Base-by-base conservation (phyloP, 768 basidiomycete genomes). In the Fibroporia radiculosa region DNA sequence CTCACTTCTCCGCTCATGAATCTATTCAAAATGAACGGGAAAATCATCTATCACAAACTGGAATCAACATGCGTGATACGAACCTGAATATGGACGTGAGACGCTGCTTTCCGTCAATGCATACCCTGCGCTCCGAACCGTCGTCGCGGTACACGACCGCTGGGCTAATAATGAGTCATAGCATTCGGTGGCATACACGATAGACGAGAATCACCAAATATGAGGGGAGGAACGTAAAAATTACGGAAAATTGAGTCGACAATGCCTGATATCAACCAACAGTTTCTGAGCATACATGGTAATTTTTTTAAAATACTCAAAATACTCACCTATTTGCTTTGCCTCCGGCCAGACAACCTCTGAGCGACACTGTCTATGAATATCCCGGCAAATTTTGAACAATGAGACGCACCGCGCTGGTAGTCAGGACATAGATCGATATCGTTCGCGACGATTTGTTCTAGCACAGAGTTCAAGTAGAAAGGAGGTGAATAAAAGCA, bases 41-140 rank as follows among this genome's bases (percentile, higher is more conserved):
- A n/a, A 14, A 38, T 19, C 16, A 4, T 14, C 10, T 6, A 24
- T 12, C 6, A 6, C 4, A 14, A 24, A 16, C 10, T 18, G 23
- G 39, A 8, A 26, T 8, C 8, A 8, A 36, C 11, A 20, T 7
- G 24, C 7, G 6, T n/a, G 13, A 40, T 20, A 62, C 78, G 13
- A 51, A 83, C 84, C 74, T 67, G 36, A 78, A 70, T 37, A 91
- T 81, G 0, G 84, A 86, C 0, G 84, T 88, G 37, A 88, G 59
- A 20, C 88, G 66, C 57, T 91, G 88, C 56, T 91, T 91, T 14
- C 88, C 88, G 53, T 88, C 85, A 6, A 85, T 84, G 53, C 83
- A 85, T 1, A 76, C 78, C 52, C 76, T 77, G 3, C 65, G 69
- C 55, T 85, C 84, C 0, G 73, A 64, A 0, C 86, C 86, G 53